Percentiles rank a stretch among this genome's conserved stretches.
These are phyloP conservation scores for Diaporthe ilicicola DNA, from an alignment of 2,329 filamentous ascomycete genomes.

Conservation along the genomic window DNA sequence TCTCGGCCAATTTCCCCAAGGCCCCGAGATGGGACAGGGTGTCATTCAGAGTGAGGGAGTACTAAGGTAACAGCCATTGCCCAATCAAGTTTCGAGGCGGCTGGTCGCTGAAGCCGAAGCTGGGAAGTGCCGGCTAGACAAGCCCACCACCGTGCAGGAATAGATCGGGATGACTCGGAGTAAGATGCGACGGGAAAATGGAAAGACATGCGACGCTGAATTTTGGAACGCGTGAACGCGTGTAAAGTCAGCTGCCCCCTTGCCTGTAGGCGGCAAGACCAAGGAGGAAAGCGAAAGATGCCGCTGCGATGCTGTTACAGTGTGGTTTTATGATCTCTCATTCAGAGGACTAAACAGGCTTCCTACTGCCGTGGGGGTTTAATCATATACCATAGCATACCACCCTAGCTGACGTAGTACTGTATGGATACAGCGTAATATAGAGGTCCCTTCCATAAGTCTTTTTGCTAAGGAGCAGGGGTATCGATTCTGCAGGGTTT, in stretches of 20 bases:
- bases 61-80: background rate
- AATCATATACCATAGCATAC: background rate
- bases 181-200: slow-evolving; percentile 7
- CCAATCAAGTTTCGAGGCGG: slow-evolving; percentile 5
- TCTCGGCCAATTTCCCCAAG: background rate
- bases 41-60: background rate
- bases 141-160: background rate
- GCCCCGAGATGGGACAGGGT: slow-evolving; percentile 5
- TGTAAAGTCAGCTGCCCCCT: background rate
- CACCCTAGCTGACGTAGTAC: background rate
- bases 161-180: slow-evolving; percentile 16
- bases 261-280: background rate
- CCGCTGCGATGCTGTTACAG: background rate
- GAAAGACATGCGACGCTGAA: background rate
- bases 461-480: no score
- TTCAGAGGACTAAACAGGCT: background rate
- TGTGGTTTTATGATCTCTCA: slow-evolving; percentile 13
- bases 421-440: no score
- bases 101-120: background rate
- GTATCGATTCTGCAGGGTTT: no score
- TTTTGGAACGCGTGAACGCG: slow-evolving; percentile 3
- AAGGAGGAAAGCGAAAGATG: background rate
- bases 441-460: no score
- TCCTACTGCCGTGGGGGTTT: slow-evolving; percentile 7
- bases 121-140: slow-evolving; percentile 11